Percentiles rank a stretch among this genome's conserved stretches.
These are phyloP conservation scores for Fusarium musae DNA, from an alignment of 2,329 filamentous ascomycete genomes.

Conservation along the genomic window DNA sequence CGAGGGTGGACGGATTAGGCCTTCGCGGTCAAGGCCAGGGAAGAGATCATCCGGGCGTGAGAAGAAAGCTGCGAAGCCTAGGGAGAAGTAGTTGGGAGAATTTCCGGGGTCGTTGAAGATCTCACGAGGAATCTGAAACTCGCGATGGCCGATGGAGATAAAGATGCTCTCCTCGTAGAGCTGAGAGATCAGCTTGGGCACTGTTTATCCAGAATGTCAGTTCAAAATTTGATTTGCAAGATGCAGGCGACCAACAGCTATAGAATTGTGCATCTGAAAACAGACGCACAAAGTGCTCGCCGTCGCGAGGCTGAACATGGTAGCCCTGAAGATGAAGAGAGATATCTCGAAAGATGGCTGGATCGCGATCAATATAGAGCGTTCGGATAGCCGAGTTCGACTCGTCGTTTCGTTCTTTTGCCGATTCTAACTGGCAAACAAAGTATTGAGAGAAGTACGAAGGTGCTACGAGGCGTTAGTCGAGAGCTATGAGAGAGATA, in stretches of 20 bases:
- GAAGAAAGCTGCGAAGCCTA: slow-evolving; percentile 91
- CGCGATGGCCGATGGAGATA: slow-evolving; percentile 85
- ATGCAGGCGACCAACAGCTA: slow-evolving; percentile 67
- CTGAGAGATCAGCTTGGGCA: slow-evolving; percentile 89
- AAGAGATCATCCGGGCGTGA: slow-evolving; percentile 82
- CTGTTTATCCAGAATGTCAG: slow-evolving; percentile 53
- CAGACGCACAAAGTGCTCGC: slow-evolving; percentile 87
- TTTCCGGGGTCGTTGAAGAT: slow-evolving; percentile 88
- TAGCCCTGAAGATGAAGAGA: slow-evolving; percentile 92
- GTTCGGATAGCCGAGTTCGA: slow-evolving; percentile 70
- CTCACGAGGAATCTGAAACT: slow-evolving; percentile 91
- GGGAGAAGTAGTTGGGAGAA: slow-evolving; percentile 93
- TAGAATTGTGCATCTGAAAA: slow-evolving; percentile 98
- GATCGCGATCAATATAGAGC: slow-evolving; percentile 94
- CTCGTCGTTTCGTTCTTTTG: slow-evolving; percentile 68
- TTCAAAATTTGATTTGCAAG: background rate
- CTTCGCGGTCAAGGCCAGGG: slow-evolving; percentile 82
- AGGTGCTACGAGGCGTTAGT: slow-evolving; percentile 69
- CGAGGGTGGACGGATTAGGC: slow-evolving; percentile 85
- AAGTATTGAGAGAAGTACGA: slow-evolving; percentile 98
- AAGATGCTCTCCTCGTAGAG: slow-evolving; percentile 93
- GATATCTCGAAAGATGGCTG: slow-evolving; percentile 88
- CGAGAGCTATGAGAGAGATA: background rate
- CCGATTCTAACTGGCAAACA: slow-evolving; percentile 78
- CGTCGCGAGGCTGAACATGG: slow-evolving; percentile 83